Base-by-base conservation (phyloP, 116 monocot species). In the Zostera marina region DNA sequence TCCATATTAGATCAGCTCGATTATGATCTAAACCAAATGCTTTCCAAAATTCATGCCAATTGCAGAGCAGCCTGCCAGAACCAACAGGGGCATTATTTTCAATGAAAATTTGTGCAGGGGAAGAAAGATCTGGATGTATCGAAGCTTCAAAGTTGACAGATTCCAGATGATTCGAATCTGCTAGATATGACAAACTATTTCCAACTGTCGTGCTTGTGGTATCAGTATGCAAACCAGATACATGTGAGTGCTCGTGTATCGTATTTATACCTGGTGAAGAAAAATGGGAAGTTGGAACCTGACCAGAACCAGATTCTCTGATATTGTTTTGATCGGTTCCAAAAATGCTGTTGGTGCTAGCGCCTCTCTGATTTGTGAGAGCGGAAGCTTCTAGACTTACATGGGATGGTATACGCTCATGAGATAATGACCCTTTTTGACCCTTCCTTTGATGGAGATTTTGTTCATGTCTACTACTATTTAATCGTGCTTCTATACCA, bases 1-100 rank as follows among this genome's bases (percentile, higher is more conserved):
- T 99, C 99, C 99, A 99, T 68, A 99, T 91, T 68, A 99, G 70
- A 52, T 99, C 99, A 54, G 99, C 91, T 56, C 99, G 64, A 61
- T 99, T 99, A 77, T 99, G 99, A 72, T 99, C 99, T 54, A 87
- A 68, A 56, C 84, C 71, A 75, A 91, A 99, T 65, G 81, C 99
- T 74, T 67, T 83, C 99, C 99, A 99, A 70, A 99, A 99, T 48
- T 81, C 91, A 69, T 72, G 67, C 99, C 99, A 99, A 61, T 99
- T 99, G 61, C 83, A 91, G 23, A 99, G 74, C 59, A 99, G 70
- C 53, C 91, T 75, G 23, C 99, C 99, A 76, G 99, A 90, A 45
- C 99, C 99, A 15, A 99, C 99, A 22, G 22, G 20, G 58, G 91
- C 86, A 41, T 79, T 91, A 41, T 79, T 91, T 67, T 99, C 91